A percentile compares a stretch with the other conserved stretches of the same genome.
Conservation (phyloP, 371 early-diverging fungal genomes). For the Syncephalastrum sp. region DNA sequence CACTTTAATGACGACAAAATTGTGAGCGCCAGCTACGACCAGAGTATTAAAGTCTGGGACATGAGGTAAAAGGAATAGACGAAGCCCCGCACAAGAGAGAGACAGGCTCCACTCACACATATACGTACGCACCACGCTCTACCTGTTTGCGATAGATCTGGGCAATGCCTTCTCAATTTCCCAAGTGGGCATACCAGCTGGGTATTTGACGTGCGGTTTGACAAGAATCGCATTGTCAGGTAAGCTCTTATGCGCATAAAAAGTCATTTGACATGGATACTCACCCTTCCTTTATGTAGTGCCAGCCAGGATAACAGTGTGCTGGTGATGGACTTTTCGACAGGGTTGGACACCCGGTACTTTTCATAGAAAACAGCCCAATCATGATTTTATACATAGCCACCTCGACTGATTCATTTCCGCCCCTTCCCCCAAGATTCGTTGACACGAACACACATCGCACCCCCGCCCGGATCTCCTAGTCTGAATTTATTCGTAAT, state of each 20-base stretch:
- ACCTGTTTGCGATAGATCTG: slow-evolving; percentile 73
- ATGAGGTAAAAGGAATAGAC: slow-evolving; percentile 19
- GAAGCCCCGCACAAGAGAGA: too few species aligned
- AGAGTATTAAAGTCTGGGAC: slow-evolving; percentile 95
- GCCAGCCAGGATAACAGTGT: slow-evolving; percentile 79
- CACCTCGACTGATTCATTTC: too few species aligned
- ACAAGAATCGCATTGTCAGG: slow-evolving; percentile 75
- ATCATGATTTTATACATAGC: too few species aligned
- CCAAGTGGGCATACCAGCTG: slow-evolving; percentile 79
- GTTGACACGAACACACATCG: too few species aligned
- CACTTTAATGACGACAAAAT: slow-evolving; percentile 64
- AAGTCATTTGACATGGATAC: neutral
- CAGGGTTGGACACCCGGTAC: slow-evolving; percentile 30
- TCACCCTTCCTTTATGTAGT: slow-evolving; percentile 22
- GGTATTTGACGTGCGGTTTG: slow-evolving; percentile 93
- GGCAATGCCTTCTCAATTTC: slow-evolving; percentile 52
- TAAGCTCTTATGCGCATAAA: slow-evolving; percentile 17
- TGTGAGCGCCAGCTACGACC: slow-evolving; percentile 76
- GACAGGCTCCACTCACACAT: too few species aligned
- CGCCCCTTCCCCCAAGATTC: too few species aligned
- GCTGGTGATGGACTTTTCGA: slow-evolving; percentile 81
- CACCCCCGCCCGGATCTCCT: too few species aligned
- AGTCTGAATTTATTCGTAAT: too few species aligned
- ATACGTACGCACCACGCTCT: neutral
- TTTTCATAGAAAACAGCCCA: neutral